Evolutionary conservation across 2,329 filamentous ascomycete genomes (phyloP).

Genomic region (Hypocreales sp.): DNA sequence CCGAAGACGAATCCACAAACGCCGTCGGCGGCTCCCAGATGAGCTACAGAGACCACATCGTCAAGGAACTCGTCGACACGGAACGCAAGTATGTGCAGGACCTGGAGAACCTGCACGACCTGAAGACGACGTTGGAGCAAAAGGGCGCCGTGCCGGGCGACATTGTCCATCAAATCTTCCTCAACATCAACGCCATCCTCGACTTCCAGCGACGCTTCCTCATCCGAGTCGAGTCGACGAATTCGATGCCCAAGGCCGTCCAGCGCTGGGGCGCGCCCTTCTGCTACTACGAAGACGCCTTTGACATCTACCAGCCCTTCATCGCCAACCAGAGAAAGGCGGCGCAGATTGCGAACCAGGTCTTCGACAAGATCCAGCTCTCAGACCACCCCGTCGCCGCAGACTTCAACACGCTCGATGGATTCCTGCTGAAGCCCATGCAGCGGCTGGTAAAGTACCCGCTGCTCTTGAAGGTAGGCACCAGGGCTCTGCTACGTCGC

Average conservation of each 20-base stretch:
- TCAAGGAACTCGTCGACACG: constrained; percentile 83
- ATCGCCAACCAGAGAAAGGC: constrained; percentile 94
- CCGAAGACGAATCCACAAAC: constrained; percentile 34
- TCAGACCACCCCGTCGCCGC: constrained; percentile 69
- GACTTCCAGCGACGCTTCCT: constrained; percentile 93
- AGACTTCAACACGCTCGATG: constrained; percentile 75
- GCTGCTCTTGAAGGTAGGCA: constrained; percentile 60
- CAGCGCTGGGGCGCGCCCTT: constrained; percentile 97
- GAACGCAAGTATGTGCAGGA: constrained; percentile 98
- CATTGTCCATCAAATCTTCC: constrained; percentile 82
- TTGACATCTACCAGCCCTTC: constrained; percentile 90
- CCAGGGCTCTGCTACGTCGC: neutral
- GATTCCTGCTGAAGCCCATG: constrained; percentile 92
- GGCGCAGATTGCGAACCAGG: constrained; percentile 64
- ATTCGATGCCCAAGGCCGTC: constrained; percentile 57
- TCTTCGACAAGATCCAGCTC: constrained; percentile 72
- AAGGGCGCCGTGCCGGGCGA: constrained; percentile 81
- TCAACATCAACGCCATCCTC: constrained; percentile 87
- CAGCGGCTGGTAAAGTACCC: constrained; percentile 93
- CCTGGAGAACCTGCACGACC: constrained; percentile 78
- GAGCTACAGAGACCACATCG: constrained; percentile 69
- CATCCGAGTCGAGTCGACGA: constrained; percentile 90
- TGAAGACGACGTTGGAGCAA: constrained; percentile 82
- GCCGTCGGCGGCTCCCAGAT: constrained; percentile 45
- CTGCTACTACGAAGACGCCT: constrained; percentile 67